Evolutionary conservation across 306 rosid genomes (phyloP).

Genomic region (Castanospermum australe): DNA sequence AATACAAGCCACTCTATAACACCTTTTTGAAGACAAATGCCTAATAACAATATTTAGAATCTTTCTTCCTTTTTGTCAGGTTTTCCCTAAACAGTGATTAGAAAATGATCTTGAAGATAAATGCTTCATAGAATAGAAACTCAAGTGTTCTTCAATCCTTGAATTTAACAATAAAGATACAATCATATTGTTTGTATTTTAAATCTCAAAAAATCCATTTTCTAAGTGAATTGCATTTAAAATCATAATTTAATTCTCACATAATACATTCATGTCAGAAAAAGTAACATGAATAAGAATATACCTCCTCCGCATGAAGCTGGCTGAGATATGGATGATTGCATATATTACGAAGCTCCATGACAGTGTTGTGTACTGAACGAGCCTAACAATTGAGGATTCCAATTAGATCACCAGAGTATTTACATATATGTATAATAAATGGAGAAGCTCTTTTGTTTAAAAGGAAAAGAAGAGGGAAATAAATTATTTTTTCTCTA

Average conservation of each 20-base stretch:
- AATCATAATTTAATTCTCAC: conserved; percentile 16
- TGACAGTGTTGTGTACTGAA: conserved; percentile 96
- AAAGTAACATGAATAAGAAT: conserved; percentile 22
- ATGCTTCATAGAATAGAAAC: not conserved
- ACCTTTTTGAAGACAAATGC: not conserved
- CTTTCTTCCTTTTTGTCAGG: not conserved
- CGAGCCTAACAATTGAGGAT: conserved; percentile 58
- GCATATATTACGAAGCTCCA: conserved; percentile 99
- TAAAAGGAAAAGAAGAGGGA: not conserved
- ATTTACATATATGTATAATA: not conserved
- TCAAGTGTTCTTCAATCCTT: not conserved
- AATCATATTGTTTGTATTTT: not conserved
- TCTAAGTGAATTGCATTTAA: not conserved
- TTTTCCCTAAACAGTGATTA: not conserved
- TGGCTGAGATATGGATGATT: conserved; percentile 99
- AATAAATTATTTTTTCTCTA: not conserved
- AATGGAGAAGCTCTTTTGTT: not conserved
- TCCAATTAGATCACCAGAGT: conserved; percentile 37
- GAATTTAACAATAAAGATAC: not conserved
- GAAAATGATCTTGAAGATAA: not conserved
- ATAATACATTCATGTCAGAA: conserved; percentile 19
- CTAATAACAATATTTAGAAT: not conserved
- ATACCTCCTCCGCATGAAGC: conserved; percentile 96
- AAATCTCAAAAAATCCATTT: not conserved
- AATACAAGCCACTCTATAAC: not conserved